Conservation (phyloP, 371 early-diverging fungal species). For the Mortierella sp. region DNA sequence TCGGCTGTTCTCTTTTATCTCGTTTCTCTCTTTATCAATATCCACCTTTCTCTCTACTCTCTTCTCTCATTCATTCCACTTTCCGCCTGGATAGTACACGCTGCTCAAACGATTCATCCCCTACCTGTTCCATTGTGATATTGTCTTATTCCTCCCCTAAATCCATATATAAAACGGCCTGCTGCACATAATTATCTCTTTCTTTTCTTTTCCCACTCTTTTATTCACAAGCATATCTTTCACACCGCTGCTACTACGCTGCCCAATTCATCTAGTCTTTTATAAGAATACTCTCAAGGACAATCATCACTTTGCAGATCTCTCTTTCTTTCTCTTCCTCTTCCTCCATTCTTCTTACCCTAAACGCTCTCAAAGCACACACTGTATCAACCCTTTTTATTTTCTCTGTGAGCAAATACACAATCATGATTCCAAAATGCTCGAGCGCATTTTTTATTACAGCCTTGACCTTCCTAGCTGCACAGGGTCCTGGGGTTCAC, state of each 20-base stretch:
- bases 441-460: conserved; percentile 10
- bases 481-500: neutral
- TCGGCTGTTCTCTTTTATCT: too few relatives aligned
- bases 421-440: conserved; percentile 18
- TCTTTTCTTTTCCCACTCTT: neutral
- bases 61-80: neutral
- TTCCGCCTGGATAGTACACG: too few relatives aligned
- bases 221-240: neutral
- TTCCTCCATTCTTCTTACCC: neutral
- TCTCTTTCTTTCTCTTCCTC: neutral
- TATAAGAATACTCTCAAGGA: neutral
- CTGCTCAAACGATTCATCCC: too few relatives aligned
- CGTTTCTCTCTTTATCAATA: neutral
- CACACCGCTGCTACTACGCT: neutral
- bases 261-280: neutral
- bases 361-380: too few relatives aligned
- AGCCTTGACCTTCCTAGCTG: neutral
- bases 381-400: neutral
- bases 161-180: too few relatives aligned
- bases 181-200: neutral
- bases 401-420: conserved; percentile 2
- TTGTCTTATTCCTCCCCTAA: too few relatives aligned
- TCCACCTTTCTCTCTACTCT: neutral
- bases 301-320: too few relatives aligned
- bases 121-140: too few relatives aligned